phyloP scores from a whole-genome alignment of 2,329 filamentous ascomycete species.

The Hypoxylon sp. region DNA sequence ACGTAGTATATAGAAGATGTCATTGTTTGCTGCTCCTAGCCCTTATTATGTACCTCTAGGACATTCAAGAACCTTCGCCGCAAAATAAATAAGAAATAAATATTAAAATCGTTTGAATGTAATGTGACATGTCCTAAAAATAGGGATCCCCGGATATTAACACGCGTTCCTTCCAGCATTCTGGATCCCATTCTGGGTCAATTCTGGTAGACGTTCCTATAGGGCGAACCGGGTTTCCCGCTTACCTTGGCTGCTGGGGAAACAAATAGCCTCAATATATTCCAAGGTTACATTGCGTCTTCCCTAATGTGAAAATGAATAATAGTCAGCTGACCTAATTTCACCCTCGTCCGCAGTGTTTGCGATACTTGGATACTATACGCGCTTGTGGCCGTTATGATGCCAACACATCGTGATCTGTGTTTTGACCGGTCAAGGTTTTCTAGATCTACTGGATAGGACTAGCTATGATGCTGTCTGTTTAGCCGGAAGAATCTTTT shows the following conservation, averaged over 20 bases:
- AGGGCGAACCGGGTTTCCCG: conserved; percentile 7
- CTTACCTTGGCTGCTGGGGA: conserved; percentile 2
- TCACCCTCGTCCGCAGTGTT: background rate
- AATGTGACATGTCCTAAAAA: conserved; percentile 19
- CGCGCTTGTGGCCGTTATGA: background rate
- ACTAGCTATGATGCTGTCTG: conserved; percentile 5
- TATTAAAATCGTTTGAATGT: background rate
- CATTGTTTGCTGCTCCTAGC: background rate
- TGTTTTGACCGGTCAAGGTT: background rate
- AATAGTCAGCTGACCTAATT: conserved; percentile 22
- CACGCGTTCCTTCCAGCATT: conserved; percentile 15
- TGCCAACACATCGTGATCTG: background rate
- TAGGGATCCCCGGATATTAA: conserved; percentile 22
- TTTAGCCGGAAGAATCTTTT: background rate
- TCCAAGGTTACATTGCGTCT: conserved; percentile 11
- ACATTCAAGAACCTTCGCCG: background rate
- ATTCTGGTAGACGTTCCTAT: conserved; percentile 21
- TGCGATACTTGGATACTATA: background rate
- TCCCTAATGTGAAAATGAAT: background rate
- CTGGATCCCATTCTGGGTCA: conserved; percentile 14
- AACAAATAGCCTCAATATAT: conserved; percentile 34
- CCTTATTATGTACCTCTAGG: background rate
- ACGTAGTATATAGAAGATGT: background rate
- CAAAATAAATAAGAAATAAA: background rate
- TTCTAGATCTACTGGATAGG: background rate